These are phyloP conservation scores for Neurospora africana DNA, from an alignment of 495 filamentous ascomycete genomes.

Conservation along the genomic window DNA sequence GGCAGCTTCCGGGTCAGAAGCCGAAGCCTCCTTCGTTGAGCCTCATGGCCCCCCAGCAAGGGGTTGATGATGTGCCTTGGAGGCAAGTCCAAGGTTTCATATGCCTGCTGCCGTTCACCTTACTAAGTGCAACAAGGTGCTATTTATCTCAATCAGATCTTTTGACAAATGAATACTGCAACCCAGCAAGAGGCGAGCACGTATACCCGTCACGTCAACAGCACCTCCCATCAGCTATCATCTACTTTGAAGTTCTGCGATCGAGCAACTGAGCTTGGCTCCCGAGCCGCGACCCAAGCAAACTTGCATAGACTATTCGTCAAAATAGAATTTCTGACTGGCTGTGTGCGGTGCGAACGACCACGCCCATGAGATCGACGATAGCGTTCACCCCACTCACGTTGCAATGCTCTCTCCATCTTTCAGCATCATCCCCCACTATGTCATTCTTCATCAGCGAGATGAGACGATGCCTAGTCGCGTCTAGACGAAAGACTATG, in stretches of 20 bases:
- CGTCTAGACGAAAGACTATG: background rate
- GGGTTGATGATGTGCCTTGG: background rate
- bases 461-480: background rate
- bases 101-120: background rate
- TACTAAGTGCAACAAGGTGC: background rate
- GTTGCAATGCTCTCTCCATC: background rate
- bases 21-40: background rate
- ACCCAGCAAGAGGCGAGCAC: background rate
- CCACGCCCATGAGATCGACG: background rate
- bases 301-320: background rate
- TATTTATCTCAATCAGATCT: background rate
- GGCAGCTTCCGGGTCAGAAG: background rate
- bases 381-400: background rate
- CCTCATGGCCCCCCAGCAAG: background rate
- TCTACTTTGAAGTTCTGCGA: background rate
- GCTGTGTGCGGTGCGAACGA: background rate
- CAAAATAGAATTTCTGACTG: background rate
- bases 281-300: background rate
- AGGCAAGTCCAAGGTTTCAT: background rate
- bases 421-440: background rate
- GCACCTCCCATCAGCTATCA: background rate
- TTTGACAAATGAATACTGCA: background rate
- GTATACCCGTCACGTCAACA: background rate
- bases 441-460: background rate
- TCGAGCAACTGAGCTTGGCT: background rate